These are phyloP conservation scores for Rhodotorula sp. DNA, from an alignment of 1,284 basidiomycete species.

Conservation along the genomic window DNA sequence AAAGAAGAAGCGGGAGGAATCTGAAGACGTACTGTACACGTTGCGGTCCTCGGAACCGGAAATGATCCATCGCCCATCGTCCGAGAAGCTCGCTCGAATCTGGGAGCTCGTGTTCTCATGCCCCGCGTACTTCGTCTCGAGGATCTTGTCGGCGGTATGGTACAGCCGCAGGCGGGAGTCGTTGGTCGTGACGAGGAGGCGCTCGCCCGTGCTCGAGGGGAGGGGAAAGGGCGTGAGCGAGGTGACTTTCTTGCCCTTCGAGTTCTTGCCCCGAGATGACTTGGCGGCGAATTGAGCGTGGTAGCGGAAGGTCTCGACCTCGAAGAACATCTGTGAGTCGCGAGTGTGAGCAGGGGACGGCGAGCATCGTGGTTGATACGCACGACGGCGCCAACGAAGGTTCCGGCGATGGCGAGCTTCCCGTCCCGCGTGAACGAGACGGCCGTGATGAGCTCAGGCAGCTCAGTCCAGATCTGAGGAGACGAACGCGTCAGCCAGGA, in stretches of 20 bases:
- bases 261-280: conserved; percentile 46
- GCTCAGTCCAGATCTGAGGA: conserved; percentile 43
- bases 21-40: neutral
- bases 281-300: conserved; percentile 46
- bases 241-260: conserved; percentile 52
- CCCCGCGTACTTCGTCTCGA: conserved; percentile 42
- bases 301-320: conserved; percentile 46
- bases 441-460: conserved; percentile 51
- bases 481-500: no score
- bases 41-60: conserved; percentile 49
- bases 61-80: conserved; percentile 49
- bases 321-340: conserved; percentile 45
- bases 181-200: conserved; percentile 51
- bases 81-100: conserved; percentile 48
- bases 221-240: conserved; percentile 46
- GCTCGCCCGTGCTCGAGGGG: conserved; percentile 41
- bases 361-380: neutral
- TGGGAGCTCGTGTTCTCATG: conserved; percentile 48
- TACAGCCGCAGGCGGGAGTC: conserved; percentile 51
- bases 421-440: conserved; percentile 50
- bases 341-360: neutral
- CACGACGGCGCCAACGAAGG: conserved; percentile 47
- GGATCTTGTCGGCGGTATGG: conserved; percentile 45
- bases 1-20: neutral
- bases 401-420: conserved; percentile 48